Conservation (phyloP, 208 protist species). For the Novymonas esmeraldas region DNA sequence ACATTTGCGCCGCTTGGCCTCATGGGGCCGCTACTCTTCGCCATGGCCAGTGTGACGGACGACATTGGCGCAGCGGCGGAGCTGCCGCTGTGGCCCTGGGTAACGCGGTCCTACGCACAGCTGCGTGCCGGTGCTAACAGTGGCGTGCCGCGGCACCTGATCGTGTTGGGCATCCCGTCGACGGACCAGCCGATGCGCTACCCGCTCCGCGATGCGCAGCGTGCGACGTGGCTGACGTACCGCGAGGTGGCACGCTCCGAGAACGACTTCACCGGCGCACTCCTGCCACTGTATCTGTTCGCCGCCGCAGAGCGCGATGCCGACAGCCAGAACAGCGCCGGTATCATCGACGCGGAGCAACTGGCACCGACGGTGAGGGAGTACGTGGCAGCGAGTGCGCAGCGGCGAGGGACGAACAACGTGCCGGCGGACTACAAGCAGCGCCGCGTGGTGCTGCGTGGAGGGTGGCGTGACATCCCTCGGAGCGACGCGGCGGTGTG, state of each 20-base stretch:
- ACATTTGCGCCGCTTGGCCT: slow-evolving; percentile 12
- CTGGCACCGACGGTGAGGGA: not conserved
- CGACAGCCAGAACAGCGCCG: not conserved
- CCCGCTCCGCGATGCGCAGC: slow-evolving; percentile 33
- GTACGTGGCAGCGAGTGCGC: not conserved
- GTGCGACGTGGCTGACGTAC: slow-evolving; percentile 44
- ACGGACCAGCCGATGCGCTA: no score
- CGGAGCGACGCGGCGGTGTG: not conserved
- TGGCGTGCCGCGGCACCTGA: no score
- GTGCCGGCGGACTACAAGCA: not conserved
- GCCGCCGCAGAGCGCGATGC: slow-evolving; percentile 6
- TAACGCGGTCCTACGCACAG: no score
- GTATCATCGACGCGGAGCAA: not conserved
- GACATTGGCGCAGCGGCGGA: slow-evolving; percentile 5
- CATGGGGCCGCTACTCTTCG: slow-evolving; percentile 11
- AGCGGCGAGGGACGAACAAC: no score
- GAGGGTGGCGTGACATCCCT: not conserved
- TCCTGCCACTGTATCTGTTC: slow-evolving; percentile 30
- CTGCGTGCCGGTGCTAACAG: no score
- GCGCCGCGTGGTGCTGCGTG: not conserved
- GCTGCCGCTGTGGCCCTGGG: no score
- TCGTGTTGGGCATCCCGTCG: no score
- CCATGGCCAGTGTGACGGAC: slow-evolving; percentile 11
- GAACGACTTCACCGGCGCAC: slow-evolving; percentile 32
- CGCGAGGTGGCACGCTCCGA: slow-evolving; percentile 26